Conservation (phyloP, 139 green algal genomes). For the Pycnococcus provasolii region DNA sequence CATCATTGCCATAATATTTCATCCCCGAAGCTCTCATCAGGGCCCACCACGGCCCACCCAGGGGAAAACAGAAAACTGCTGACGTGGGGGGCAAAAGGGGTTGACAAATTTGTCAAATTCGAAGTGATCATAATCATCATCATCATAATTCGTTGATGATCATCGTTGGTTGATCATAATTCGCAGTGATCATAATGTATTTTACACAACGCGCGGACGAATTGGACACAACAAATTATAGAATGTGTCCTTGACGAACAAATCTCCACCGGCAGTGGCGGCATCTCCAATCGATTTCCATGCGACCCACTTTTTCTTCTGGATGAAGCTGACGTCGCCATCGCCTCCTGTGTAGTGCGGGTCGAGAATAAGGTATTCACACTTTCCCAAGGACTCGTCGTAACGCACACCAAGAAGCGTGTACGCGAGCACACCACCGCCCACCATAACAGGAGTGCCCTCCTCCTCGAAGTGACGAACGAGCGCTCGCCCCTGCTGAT, state of each 20-base stretch:
- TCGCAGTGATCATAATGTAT: neutral
- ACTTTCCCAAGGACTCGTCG: slow-evolving; percentile 68
- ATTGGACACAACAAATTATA: slow-evolving; percentile 95
- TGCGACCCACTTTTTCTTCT: slow-evolving; percentile 62
- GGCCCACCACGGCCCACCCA: no score
- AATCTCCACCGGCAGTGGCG: slow-evolving; percentile 61
- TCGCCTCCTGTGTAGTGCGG: slow-evolving; percentile 85
- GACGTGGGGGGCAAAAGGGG: no score
- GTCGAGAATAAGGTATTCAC: slow-evolving; percentile 88
- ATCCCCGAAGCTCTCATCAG: no score
- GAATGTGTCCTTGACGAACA: slow-evolving; percentile 78
- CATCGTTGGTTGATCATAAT: neutral
- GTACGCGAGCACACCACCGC: slow-evolving; percentile 89
- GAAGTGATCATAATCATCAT: no score
- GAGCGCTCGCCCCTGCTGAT: slow-evolving; percentile 58
- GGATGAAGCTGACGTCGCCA: slow-evolving; percentile 55
- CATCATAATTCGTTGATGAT: no score
- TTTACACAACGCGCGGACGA: slow-evolving; percentile 42
- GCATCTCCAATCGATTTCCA: slow-evolving; percentile 75
- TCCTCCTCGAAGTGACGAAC: slow-evolving; percentile 73
- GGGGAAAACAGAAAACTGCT: no score
- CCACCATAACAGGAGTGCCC: slow-evolving; percentile 24
- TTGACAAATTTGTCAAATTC: no score
- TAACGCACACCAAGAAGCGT: slow-evolving; percentile 85
- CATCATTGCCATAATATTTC: no score